A percentile compares a stretch with the other conserved stretches of the same genome.
phyloP scores from a whole-genome alignment of 108 stramenopile species.

The Pseudonitzschia multiseries region DNA sequence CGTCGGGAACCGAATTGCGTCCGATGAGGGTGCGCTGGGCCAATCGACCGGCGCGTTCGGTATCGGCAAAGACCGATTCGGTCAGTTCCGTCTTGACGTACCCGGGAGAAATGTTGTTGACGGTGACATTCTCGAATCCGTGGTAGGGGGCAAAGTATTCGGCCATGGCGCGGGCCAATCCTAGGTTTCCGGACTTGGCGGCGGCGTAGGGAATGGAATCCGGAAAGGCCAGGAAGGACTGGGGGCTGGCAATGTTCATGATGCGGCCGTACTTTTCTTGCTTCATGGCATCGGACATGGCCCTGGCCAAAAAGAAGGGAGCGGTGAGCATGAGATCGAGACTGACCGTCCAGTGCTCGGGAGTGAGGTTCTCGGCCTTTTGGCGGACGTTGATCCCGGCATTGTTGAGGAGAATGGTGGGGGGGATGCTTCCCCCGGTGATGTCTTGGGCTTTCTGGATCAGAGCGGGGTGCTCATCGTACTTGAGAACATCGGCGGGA shows the following conservation, averaged over 20 bases:
- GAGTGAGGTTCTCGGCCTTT: slow-evolving; percentile 51
- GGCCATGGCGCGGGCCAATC: slow-evolving; percentile 25
- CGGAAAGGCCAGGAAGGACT: slow-evolving; percentile 28
- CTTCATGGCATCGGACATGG: slow-evolving; percentile 48
- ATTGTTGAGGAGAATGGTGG: slow-evolving; percentile 56
- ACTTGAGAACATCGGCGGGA: slow-evolving; percentile 9
- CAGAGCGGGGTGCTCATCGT: not conserved
- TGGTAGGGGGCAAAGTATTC: slow-evolving; percentile 19
- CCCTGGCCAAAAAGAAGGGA: slow-evolving; percentile 56
- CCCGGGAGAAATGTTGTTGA: slow-evolving; percentile 41
- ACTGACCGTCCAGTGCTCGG: slow-evolving; percentile 66
- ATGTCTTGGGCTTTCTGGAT: not conserved
- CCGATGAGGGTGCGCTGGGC: slow-evolving; percentile 23
- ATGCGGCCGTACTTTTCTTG: slow-evolving; percentile 63
- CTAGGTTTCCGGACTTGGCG: slow-evolving; percentile 22
- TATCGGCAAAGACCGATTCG: slow-evolving; percentile 25
- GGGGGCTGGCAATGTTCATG: slow-evolving; percentile 62
- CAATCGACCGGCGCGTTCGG: slow-evolving; percentile 14
- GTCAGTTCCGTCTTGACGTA: slow-evolving; percentile 35
- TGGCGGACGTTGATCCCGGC: slow-evolving; percentile 77
- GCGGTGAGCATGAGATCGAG: slow-evolving; percentile 71
- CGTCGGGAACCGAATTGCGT: slow-evolving; percentile 24
- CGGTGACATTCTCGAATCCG: slow-evolving; percentile 19
- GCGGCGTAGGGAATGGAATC: slow-evolving; percentile 32
- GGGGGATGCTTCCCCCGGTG: slow-evolving; percentile 12